Conservation (phyloP, 495 filamentous ascomycete genomes). For the Pyronema omphalodes region DNA sequence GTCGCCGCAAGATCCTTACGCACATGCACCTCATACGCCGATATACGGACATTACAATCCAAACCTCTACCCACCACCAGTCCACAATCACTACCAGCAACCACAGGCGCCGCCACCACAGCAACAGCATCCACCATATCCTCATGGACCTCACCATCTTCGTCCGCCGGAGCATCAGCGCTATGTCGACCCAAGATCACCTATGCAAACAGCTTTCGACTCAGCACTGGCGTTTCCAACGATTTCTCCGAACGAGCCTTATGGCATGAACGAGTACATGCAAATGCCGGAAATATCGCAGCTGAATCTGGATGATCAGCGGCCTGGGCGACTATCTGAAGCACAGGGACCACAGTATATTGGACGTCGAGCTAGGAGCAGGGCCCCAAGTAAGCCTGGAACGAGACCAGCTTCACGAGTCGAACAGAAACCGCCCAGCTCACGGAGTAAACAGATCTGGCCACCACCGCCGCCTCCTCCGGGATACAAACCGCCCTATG, state of each 20-base stretch:
- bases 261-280: neutral
- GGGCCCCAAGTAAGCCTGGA: slow-evolving; percentile 1
- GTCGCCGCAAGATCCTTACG: neutral
- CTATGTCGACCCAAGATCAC: slow-evolving; percentile 1
- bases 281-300: neutral
- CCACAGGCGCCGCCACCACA: neutral
- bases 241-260: neutral
- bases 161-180: too few relatives aligned
- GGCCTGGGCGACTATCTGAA: neutral
- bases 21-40: neutral
- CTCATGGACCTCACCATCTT: too few relatives aligned
- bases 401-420: neutral
- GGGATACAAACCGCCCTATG: slow-evolving; percentile 1
- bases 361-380: neutral
- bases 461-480: neutral
- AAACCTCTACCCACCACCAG: neutral
- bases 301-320: neutral
- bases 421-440: neutral
- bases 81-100: neutral
- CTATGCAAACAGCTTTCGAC: neutral
- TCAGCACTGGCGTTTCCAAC: neutral
- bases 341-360: neutral
- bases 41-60: too few relatives aligned
- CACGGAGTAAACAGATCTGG: neutral
- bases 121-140: neutral